Base-by-base conservation (phyloP, 139 green algal species). In the Coelastrella sp. region DNA sequence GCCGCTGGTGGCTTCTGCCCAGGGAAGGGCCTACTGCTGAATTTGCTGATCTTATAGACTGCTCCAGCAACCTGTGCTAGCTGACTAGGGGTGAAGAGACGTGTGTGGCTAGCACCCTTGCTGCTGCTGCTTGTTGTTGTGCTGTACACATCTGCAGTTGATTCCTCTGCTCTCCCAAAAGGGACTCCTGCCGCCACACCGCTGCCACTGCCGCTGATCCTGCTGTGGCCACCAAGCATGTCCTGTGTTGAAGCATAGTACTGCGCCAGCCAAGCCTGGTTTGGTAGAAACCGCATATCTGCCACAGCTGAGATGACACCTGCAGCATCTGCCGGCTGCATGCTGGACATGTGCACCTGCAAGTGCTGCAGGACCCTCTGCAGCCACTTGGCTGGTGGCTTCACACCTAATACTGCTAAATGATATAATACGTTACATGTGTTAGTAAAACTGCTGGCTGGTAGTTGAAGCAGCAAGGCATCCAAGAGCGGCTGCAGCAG, bases 1-100 rank as follows among this genome's bases (percentile, higher is more conserved):
- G 19, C 74, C 7, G 58, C 12, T 22, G 85, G 85, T 25, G 74
- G 74, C 73, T 90, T 84, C 73, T 84, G 74, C 11, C 73, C 74
- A 6, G 9, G 10, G 6, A 84, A 84, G 22, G 22, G 8, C 5
- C 14, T 25, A 7, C 63, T 17, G 10, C 68, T 25, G 35, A 84
- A 49, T 24, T 57, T 61, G 74, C 85, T 84, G 6, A 90, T 78
- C 85, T 84, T 68, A 0, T 63, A 27, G 11, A 84, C 85, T 68
- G 85, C 73, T 61, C n/a, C 85, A 49, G 74, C 73, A 17, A 89
- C 12, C 59, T 58, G 59, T 19, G 11, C 20, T 10, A 83, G 58
- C 82, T 87, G 82, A 63, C 5, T 12, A 14, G 22, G 22, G 60
- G 6, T 87, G 11, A 60, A 87, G n/a, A 8, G 9, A 56, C 27